Evolutionary conservation across 2,329 filamentous ascomycete species (phyloP).

Genomic region (Claviceps cyperi): DNA sequence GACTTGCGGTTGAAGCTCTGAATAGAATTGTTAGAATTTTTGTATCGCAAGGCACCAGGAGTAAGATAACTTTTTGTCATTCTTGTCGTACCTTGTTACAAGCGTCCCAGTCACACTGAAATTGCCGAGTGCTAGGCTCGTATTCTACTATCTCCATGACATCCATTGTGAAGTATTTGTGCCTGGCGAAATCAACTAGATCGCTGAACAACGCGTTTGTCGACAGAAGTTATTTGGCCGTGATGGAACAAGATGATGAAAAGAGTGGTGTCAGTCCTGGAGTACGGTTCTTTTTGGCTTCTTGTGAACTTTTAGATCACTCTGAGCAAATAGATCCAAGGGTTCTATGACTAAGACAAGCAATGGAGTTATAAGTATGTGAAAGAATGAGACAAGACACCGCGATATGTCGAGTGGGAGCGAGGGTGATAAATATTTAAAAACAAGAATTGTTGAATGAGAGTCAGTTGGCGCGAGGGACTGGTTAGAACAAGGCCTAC

Average conservation of each 20-base stretch:
- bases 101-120: constrained; percentile 47
- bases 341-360: background rate
- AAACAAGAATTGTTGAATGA: background rate
- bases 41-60: background rate
- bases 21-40: background rate
- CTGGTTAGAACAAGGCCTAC: background rate
- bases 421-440: background rate
- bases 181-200: background rate
- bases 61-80: background rate
- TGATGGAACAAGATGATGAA: background rate
- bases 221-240: background rate
- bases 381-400: background rate
- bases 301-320: background rate
- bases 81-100: constrained; percentile 42
- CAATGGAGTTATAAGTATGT: background rate
- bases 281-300: too few relatives aligned
- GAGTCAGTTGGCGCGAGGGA: constrained; percentile 1
- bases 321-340: background rate
- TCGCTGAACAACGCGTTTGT: background rate
- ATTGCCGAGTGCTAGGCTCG: constrained; percentile 46
- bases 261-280: background rate
- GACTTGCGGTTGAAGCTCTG: constrained; percentile 62
- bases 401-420: background rate
- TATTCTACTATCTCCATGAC: constrained; percentile 51
- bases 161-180: constrained; percentile 31